Evolutionary conservation across 2,329 filamentous ascomycete genomes (phyloP).

Genomic region (Aschersonia sp.): DNA sequence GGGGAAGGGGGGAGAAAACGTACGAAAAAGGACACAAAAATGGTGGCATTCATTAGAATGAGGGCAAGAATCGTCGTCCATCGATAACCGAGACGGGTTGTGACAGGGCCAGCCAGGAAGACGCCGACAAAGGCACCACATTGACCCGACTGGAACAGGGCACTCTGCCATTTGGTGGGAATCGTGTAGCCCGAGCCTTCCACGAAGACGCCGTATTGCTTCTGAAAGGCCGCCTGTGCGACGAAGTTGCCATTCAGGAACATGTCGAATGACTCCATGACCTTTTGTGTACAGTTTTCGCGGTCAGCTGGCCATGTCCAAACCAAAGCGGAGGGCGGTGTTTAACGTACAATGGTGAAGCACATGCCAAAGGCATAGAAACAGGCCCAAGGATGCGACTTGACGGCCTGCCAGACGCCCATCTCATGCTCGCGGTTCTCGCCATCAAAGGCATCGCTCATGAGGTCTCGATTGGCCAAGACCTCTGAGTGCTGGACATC

Average conservation of each 20-base stretch:
- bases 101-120: conserved; percentile 21
- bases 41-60: conserved; percentile 21
- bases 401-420: conserved; percentile 21
- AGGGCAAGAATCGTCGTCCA: conserved; percentile 22
- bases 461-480: conserved; percentile 18
- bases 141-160: conserved; percentile 18
- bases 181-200: conserved; percentile 12
- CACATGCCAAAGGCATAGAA: conserved; percentile 34
- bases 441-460: conserved; percentile 24
- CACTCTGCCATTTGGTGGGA: conserved; percentile 25
- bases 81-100: conserved; percentile 21
- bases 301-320: neutral
- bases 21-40: conserved; percentile 39
- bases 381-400: conserved; percentile 27
- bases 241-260: conserved; percentile 32
- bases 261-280: conserved; percentile 36
- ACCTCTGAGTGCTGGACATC: conserved; percentile 19
- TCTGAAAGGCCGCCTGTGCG: conserved; percentile 22
- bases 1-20: conserved; percentile 1
- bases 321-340: neutral
- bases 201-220: conserved; percentile 19
- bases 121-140: conserved; percentile 21
- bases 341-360: conserved; percentile 28
- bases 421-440: conserved; percentile 28
- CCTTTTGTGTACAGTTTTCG: conserved; percentile 12